phyloP scores from a whole-genome alignment of 1,284 basidiomycete species.

The Boletus austroedulis region DNA sequence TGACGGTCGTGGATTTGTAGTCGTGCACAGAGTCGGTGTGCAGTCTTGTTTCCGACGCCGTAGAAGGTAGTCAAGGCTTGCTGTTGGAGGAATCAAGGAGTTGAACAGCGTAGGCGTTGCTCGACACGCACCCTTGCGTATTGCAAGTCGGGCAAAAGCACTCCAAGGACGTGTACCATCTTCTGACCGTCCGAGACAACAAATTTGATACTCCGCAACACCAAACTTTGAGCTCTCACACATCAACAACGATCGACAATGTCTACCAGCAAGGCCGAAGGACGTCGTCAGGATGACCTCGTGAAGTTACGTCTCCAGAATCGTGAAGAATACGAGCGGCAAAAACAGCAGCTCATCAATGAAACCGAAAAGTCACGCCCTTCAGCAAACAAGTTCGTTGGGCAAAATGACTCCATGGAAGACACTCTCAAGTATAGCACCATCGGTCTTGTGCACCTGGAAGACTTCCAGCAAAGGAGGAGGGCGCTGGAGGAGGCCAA shows the following conservation, averaged over 20 bases:
- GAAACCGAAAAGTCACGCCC: constrained; percentile 84
- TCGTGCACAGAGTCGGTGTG: constrained; percentile 81
- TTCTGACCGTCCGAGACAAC: not conserved
- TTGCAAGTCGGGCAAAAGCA: constrained; percentile 67
- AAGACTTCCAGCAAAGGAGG: constrained; percentile 88
- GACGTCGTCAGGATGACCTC: constrained; percentile 74
- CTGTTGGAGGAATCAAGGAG: constrained; percentile 42
- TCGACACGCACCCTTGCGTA: constrained; percentile 56
- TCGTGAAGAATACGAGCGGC: constrained; percentile 86
- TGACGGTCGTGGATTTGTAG: constrained; percentile 82
- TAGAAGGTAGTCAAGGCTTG: constrained; percentile 83
- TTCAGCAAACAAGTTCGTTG: constrained; percentile 85
- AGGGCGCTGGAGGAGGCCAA: constrained; percentile 93
- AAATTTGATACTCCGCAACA: constrained; percentile 36
- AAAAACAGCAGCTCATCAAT: constrained; percentile 78
- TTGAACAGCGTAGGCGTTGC: not conserved
- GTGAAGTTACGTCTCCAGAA: constrained; percentile 78
- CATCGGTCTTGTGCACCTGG: constrained; percentile 87
- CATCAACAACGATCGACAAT: constrained; percentile 41
- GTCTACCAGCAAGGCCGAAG: constrained; percentile 68
- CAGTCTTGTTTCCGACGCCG: constrained; percentile 73
- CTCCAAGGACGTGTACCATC: constrained; percentile 79
- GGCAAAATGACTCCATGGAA: constrained; percentile 93
- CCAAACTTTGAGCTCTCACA: constrained; percentile 7
- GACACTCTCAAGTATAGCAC: constrained; percentile 92